phyloP scores from a whole-genome alignment of 2,329 filamentous ascomycete genomes.

The Colletotrichum acutatum region DNA sequence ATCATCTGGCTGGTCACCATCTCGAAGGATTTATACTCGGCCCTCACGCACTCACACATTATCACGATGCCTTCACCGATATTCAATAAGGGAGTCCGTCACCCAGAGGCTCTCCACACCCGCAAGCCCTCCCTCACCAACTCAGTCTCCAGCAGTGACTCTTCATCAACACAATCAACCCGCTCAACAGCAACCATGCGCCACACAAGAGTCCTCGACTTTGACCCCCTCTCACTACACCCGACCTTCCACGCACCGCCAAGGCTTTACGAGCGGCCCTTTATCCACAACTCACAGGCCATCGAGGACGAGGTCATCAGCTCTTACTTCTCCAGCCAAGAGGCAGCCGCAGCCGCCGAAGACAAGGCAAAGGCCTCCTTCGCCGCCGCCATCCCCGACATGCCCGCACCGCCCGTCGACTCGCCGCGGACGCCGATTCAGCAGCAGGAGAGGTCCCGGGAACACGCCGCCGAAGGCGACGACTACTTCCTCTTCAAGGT shows the following conservation, averaged over 20 bases:
- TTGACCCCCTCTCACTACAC: conserved; percentile 36
- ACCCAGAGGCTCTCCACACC: conserved; percentile 31
- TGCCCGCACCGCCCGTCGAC: conserved; percentile 31
- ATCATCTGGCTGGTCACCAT: neutral
- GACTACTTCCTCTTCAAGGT: conserved; percentile 38
- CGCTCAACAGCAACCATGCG: conserved; percentile 27
- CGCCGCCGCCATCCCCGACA: conserved; percentile 16
- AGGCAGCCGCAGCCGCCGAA: conserved; percentile 2
- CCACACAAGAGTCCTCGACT: conserved; percentile 32
- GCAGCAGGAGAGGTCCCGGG: conserved; percentile 17
- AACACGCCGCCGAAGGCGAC: conserved; percentile 32
- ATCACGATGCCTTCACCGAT: conserved; percentile 23
- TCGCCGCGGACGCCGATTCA: conserved; percentile 34
- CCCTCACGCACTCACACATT: neutral
- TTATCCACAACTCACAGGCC: conserved; percentile 32
- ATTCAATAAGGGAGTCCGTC: conserved; percentile 9
- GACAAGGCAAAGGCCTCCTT: conserved; percentile 12
- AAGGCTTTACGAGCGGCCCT: conserved; percentile 33
- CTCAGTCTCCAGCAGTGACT: conserved; percentile 37
- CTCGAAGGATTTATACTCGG: neutral
- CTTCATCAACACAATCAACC: conserved; percentile 33
- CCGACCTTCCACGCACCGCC: conserved; percentile 37
- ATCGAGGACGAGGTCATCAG: conserved; percentile 31
- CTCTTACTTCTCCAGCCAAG: conserved; percentile 33
- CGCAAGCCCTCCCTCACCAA: conserved; percentile 36